phyloP scores from a whole-genome alignment of 495 filamentous ascomycete species.

The Daldinia caldariorum region DNA sequence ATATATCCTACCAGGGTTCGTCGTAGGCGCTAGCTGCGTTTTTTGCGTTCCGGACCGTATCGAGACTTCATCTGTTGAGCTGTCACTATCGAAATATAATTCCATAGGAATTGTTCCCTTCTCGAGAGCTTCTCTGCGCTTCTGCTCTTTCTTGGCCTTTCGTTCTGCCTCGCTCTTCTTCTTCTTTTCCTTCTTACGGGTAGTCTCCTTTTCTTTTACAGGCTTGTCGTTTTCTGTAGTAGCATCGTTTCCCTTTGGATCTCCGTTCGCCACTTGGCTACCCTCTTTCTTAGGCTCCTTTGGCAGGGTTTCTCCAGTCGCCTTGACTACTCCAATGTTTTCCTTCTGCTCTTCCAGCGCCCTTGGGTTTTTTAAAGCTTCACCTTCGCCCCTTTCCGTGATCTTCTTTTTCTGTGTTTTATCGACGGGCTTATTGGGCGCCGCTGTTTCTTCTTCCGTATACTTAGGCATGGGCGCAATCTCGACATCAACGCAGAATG shows the following conservation, averaged over 20 bases:
- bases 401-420: constrained; percentile 71
- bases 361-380: constrained; percentile 71
- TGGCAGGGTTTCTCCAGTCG: constrained; percentile 53
- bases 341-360: constrained; percentile 65
- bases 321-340: constrained; percentile 51
- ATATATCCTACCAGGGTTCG: constrained; percentile 92
- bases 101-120: constrained; percentile 85
- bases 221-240: constrained; percentile 38
- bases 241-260: constrained; percentile 47
- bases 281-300: constrained; percentile 49
- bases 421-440: constrained; percentile 52
- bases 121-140: constrained; percentile 78
- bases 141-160: constrained; percentile 86
- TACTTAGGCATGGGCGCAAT: constrained; percentile 76
- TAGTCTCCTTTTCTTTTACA: constrained; percentile 59
- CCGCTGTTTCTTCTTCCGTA: constrained; percentile 53
- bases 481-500: constrained; percentile 97
- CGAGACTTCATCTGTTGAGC: constrained; percentile 49
- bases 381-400: constrained; percentile 75
- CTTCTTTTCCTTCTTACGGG: constrained; percentile 87
- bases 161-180: constrained; percentile 88
- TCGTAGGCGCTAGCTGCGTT: constrained; percentile 78
- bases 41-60: constrained; percentile 53
- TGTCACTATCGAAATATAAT: constrained; percentile 68
- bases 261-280: constrained; percentile 32